Base-by-base conservation (phyloP, 2,329 filamentous ascomycete species). In the Mariannaea sp. region DNA sequence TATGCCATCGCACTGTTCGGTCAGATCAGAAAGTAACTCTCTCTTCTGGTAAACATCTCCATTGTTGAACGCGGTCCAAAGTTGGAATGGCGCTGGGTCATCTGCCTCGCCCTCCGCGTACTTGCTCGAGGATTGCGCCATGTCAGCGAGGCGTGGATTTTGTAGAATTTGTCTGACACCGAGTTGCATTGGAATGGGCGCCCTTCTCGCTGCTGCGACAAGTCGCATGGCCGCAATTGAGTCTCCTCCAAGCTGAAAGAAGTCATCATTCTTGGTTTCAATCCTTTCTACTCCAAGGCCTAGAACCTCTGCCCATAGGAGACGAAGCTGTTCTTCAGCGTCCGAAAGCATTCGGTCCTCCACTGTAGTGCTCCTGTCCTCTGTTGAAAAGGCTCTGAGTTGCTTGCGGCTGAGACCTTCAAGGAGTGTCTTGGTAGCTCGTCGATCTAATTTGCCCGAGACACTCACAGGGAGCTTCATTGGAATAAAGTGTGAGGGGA, bases 201-300 rank as follows among this genome's bases (percentile, higher is more conserved):
- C n/a, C n/a, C n/a, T n/a, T n/a, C n/a, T n/a, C n/a, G n/a, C n/a
- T n/a, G n/a, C n/a, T n/a, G n/a, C n/a, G 66, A 80, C 76, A 2
- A 84, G 72, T 26, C 55, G 44, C 48, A 53, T 82, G 1, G 77
- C 77, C 1, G 70, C 59, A 4, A 80, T 72, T 0, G 78, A 80
- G 57, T 80, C 76, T 14, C 78, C 78, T 7, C 78, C 78, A 0
- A 79, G 68, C 0, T 70, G 69, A 67, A 80, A 77, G 62, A 81
- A 80, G 62, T 74, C 77, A 54, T 79, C 73, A 5, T 76, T 71
- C 2, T 69, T 54, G n/a, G n/a, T n/a, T 2, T 71, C 69, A 14
- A 79, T 73, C 7, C 63, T 55, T 3, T 70, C 60, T 14, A 65
- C 49, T 4, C 63, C 55, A 4, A 75, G 55, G 5, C 57, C 57